Evolutionary conservation across 331 rosid genomes (phyloP).

Genomic region (Arachis monticola): DNA sequence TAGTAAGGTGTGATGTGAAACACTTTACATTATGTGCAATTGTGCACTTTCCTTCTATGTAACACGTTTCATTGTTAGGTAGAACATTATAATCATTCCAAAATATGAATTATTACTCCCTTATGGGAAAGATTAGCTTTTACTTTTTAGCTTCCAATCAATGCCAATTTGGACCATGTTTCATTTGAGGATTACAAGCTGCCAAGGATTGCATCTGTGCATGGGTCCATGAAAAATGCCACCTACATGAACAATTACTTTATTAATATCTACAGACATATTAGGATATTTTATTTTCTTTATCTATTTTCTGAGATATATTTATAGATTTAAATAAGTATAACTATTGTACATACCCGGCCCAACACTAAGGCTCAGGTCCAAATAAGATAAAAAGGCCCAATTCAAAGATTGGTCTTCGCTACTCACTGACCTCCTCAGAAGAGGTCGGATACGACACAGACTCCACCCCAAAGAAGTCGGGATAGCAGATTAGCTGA

Average conservation of each 20-base stretch:
- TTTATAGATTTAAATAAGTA: too few species aligned
- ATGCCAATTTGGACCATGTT: conserved; percentile 28
- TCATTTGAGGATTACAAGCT: neutral
- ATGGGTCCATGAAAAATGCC: neutral
- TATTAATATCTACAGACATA: too few species aligned
- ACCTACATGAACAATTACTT: neutral
- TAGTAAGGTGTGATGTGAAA: neutral
- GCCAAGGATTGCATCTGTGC: conserved; percentile 25
- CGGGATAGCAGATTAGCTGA: too few species aligned
- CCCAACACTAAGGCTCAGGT: too few species aligned
- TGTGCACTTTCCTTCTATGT: conserved; percentile 8
- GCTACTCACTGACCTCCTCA: too few species aligned
- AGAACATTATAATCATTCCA: neutral
- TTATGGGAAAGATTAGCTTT: neutral
- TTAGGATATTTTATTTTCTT: too few species aligned
- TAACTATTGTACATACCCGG: too few species aligned
- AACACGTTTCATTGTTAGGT: conserved; percentile 35
- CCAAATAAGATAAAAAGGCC: too few species aligned
- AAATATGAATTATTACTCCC: neutral
- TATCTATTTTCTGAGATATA: too few species aligned
- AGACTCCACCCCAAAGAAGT: too few species aligned
- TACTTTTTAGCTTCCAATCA: conserved; percentile 14
- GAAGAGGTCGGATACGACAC: too few species aligned
- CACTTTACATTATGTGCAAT: neutral
- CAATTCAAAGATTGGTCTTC: too few species aligned